Conservation (phyloP, 2,329 filamentous ascomycete species). For the Neobulgaria alba region DNA sequence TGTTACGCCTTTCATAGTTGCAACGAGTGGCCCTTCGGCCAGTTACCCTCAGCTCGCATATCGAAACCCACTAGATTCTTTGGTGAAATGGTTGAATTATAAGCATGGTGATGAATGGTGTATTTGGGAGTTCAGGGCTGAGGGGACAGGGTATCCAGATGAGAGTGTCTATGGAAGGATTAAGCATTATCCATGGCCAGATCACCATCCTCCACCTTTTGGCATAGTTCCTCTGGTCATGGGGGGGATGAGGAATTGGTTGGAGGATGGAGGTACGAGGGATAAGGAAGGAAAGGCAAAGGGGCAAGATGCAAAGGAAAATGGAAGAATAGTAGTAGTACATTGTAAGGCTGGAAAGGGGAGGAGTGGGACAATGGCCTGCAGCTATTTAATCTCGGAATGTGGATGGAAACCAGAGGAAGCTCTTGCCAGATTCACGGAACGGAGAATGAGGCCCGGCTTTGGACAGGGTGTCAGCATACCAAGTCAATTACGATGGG, state of each 20-base stretch:
- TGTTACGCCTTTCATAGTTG: constrained; percentile 69
- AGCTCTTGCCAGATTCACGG: constrained; percentile 62
- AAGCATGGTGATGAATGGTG: constrained; percentile 81
- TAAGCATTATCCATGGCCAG: constrained; percentile 90
- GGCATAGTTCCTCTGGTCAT: constrained; percentile 79
- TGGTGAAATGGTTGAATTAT: constrained; percentile 79
- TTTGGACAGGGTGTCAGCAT: constrained; percentile 91
- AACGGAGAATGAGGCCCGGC: constrained; percentile 76
- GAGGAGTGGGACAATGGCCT: constrained; percentile 77
- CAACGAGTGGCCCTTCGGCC: constrained; percentile 73
- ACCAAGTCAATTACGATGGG: constrained; percentile 80
- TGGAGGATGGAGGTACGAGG: constrained; percentile 37
- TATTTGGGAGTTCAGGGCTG: constrained; percentile 96
- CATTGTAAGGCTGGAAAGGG: constrained; percentile 98
- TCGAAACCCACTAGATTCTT: constrained; percentile 80
- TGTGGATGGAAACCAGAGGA: constrained; percentile 61
- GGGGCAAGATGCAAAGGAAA: constrained; percentile 23
- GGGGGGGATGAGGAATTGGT: constrained; percentile 91
- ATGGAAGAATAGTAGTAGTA: constrained; percentile 67
- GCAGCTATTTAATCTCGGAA: constrained; percentile 84
- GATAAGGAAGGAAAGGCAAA: constrained; percentile 9
- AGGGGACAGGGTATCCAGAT: constrained; percentile 93
- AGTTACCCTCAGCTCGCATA: constrained; percentile 89
- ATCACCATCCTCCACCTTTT: constrained; percentile 95
- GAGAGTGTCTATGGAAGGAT: constrained; percentile 77